These are phyloP conservation scores for Penicillium cataractarum DNA, from an alignment of 495 filamentous ascomycete genomes.

Conservation along the genomic window DNA sequence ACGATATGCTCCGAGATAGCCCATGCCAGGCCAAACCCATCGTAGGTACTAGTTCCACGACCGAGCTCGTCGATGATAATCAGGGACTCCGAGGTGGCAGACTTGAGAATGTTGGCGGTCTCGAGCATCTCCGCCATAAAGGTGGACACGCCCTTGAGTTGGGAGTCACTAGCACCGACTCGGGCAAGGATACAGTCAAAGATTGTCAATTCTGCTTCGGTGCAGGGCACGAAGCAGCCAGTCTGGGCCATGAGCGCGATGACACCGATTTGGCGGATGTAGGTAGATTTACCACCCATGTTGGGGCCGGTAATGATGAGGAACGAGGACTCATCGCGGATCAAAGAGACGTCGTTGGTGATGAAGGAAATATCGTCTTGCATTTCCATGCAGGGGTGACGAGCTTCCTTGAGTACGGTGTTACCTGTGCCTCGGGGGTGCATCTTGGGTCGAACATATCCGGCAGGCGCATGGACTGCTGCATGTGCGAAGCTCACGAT, in stretches of 20 bases:
- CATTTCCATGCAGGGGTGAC: conserved; percentile 99
- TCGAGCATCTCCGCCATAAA: conserved; percentile 99
- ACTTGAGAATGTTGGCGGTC: conserved; percentile 97
- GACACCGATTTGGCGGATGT: conserved; percentile 96
- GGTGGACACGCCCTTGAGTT: conserved; percentile 96
- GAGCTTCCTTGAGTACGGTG: conserved; percentile 87
- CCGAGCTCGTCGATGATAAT: conserved; percentile 99
- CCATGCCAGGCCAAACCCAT: conserved; percentile 98
- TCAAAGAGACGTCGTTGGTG: conserved; percentile 90
- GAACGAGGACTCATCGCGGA: conserved; percentile 83
- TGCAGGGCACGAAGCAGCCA: conserved; percentile 94
- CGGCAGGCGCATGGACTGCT: conserved; percentile 87
- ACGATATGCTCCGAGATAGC: conserved; percentile 98
- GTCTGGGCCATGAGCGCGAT: conserved; percentile 98
- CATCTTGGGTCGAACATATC: conserved; percentile 90
- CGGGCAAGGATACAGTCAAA: conserved; percentile 98
- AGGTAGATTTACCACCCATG: conserved; percentile 99
- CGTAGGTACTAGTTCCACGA: conserved; percentile 95
- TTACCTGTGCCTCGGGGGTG: conserved; percentile 89
- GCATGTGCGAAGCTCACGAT: conserved; percentile 95
- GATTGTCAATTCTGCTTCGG: conserved; percentile 88
- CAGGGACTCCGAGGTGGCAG: conserved; percentile 87
- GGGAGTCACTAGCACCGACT: conserved; percentile 92
- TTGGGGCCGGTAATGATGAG: conserved; percentile 98
- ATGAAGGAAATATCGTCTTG: conserved; percentile 99